Evolutionary conservation across 2,329 filamentous ascomycete species (phyloP), one percentile per base, ranked within the genome.

Genomic region (Colletotrichum musae): DNA sequence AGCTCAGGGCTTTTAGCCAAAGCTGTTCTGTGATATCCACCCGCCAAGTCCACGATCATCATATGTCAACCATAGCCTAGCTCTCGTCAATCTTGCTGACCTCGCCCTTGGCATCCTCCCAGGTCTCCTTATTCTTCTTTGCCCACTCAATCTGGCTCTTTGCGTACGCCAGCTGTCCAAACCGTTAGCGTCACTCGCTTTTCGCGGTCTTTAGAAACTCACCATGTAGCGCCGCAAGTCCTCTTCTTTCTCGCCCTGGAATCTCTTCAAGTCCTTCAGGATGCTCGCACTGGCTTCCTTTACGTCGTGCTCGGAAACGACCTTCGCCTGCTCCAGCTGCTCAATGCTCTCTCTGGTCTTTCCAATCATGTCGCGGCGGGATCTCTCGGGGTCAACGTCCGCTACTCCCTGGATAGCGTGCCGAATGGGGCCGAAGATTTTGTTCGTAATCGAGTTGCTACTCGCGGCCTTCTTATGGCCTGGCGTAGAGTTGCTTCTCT

Each of bases 181-280:
- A 13, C 32, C 28, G 18, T 62, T 36, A 15, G 57, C 13, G 12
- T n/a, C 3, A 18, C 9, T 56, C 21, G 18, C 26, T 28, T 6
- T 32, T 18, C 15, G 41, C 7, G 2, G 16, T 60, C 18, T 51
- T 51, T 26, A 15, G 21, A 51, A 32, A 82, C 93, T 83, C 84
- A 98, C 96, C 96, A 99, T 99, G 79, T 98, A 98, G 72, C 93
- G 90, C 77, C 91, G 92, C 76, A 99, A 80, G 79, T 99, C 96
- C 58, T 95, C 94, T 82, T 99, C 97, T 81, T 99, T 99, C 81
- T 98, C 95, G 68, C 86, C 86, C 81, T 99, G 97, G 81, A 99
- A 99, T 70, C 96, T 87, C 83, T 94, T 94, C 70, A 99, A 84
- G 78, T 99, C 96, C 75, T 93, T 92, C 74, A 99, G 81, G 5